phyloP scores from a whole-genome alignment of 805 yeast species.

The Teunomyces funiuensis region DNA sequence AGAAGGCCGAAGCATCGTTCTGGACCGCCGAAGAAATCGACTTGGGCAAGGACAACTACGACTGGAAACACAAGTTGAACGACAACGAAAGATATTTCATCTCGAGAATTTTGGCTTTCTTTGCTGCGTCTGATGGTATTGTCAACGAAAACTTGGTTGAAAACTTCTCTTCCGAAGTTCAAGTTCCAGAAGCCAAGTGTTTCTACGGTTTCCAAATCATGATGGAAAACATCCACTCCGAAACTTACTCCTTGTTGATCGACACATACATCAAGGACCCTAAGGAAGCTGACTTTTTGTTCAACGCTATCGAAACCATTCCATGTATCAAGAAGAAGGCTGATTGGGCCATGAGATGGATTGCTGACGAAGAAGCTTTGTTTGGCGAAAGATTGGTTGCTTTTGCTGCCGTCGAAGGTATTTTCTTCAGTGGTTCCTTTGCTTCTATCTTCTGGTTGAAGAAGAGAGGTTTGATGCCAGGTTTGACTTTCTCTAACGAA shows the following conservation, averaged over 20 bases:
- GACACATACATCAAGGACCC: constrained; percentile 97
- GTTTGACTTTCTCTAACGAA: constrained; percentile 96
- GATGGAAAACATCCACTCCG: constrained; percentile 99
- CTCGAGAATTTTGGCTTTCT: constrained; percentile 92
- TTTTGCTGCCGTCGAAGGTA: constrained; percentile 98
- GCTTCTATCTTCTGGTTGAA: constrained; percentile 99
- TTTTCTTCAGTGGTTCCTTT: constrained; percentile 96
- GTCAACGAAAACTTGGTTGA: constrained; percentile 97
- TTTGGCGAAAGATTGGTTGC: constrained; percentile 97
- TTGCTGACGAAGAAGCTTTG: constrained; percentile 79
- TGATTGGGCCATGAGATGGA: constrained; percentile 99
- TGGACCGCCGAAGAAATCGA: constrained; percentile 99
- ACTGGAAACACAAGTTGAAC: constrained; percentile 88
- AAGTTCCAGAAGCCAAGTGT: constrained; percentile 96
- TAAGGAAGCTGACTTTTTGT: constrained; percentile 83
- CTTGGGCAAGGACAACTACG: constrained; percentile 83
- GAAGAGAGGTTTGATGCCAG: constrained; percentile 99
- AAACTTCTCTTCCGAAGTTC: constrained; percentile 96
- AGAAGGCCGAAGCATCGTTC: constrained; percentile 98
- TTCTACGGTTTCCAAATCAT: constrained; percentile 99
- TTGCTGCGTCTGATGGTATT: constrained; percentile 98
- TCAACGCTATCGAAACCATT: constrained; percentile 94
- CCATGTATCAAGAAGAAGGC: constrained; percentile 98
- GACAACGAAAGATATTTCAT: constrained; percentile 92
- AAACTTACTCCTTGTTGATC: constrained; percentile 91